Conservation (phyloP, 495 filamentous ascomycete genomes). For the Penicillium robsamsonii region DNA sequence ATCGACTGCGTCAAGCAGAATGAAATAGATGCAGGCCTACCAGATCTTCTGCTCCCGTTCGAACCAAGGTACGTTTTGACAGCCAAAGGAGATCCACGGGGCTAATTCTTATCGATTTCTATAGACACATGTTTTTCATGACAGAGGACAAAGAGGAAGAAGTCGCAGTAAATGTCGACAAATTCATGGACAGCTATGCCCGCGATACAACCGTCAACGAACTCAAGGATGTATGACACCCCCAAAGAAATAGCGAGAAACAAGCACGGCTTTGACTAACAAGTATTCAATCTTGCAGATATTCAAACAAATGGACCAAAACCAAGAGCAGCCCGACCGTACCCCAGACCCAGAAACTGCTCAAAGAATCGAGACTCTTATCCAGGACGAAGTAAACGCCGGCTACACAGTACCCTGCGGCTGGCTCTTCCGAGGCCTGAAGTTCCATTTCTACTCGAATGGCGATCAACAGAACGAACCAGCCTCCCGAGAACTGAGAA, state of each 20-base stretch:
- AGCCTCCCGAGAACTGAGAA: neutral
- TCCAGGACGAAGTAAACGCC: slow-evolving; percentile 43
- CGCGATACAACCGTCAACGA: slow-evolving; percentile 67
- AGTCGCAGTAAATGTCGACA: slow-evolving; percentile 60
- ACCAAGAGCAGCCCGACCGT: slow-evolving; percentile 24
- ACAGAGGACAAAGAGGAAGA: slow-evolving; percentile 43
- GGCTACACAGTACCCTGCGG: slow-evolving; percentile 47
- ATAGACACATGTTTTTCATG: slow-evolving; percentile 58
- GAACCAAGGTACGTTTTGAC: slow-evolving; percentile 61
- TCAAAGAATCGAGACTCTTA: slow-evolving; percentile 55
- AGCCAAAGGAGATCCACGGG: neutral
- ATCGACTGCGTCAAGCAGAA: slow-evolving; percentile 73
- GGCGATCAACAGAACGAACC: neutral
- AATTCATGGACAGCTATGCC: slow-evolving; percentile 80
- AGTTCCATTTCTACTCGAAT: slow-evolving; percentile 49
- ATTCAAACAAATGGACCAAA: slow-evolving; percentile 45
- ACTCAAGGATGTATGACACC: slow-evolving; percentile 49
- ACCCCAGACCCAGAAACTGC: slow-evolving; percentile 37
- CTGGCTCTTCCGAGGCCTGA: slow-evolving; percentile 65
- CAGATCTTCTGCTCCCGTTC: slow-evolving; percentile 61
- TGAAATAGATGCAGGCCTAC: slow-evolving; percentile 57
- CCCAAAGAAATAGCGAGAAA: neutral
- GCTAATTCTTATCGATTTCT: neutral
- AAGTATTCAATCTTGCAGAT: slow-evolving; percentile 25
- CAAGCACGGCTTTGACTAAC: neutral